These are phyloP conservation scores for Neckera pumila DNA, from an alignment of 225 moss, liverwort and hornwort genomes.

Conservation along the genomic window DNA sequence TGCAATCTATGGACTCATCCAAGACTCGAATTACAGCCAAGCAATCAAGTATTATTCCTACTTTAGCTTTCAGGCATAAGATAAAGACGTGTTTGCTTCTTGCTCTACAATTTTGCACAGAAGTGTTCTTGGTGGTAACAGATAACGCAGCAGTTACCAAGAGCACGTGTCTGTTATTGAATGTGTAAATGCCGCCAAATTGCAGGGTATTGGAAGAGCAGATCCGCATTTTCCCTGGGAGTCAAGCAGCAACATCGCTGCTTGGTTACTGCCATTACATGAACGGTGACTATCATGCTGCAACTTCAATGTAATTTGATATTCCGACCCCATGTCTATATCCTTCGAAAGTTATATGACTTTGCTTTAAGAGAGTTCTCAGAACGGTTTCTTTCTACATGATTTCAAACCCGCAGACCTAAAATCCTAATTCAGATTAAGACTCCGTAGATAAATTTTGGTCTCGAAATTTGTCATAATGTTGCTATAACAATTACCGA, in stretches of 20 bases:
- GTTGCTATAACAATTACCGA: background rate
- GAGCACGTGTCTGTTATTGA: background rate
- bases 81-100: background rate
- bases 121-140: background rate
- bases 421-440: background rate
- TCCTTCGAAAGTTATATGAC: background rate
- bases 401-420: background rate
- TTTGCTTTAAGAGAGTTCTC: background rate
- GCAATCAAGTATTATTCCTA: conserved; percentile 40
- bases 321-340: background rate
- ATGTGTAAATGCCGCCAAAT: background rate
- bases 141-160: background rate
- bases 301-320: conserved; percentile 43
- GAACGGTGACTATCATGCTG: conserved; percentile 61
- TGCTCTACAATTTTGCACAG: background rate
- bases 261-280: conserved; percentile 85
- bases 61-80: background rate
- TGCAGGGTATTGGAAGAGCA: conserved; percentile 56
- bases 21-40: conserved; percentile 27
- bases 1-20: conserved; percentile 54
- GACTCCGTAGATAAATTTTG: background rate
- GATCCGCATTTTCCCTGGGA: conserved; percentile 30
- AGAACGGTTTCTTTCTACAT: background rate
- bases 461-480: background rate
- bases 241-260: conserved; percentile 54